Evolutionary conservation across 345 rosid genomes (phyloP).

Genomic region (Viola odorata): DNA sequence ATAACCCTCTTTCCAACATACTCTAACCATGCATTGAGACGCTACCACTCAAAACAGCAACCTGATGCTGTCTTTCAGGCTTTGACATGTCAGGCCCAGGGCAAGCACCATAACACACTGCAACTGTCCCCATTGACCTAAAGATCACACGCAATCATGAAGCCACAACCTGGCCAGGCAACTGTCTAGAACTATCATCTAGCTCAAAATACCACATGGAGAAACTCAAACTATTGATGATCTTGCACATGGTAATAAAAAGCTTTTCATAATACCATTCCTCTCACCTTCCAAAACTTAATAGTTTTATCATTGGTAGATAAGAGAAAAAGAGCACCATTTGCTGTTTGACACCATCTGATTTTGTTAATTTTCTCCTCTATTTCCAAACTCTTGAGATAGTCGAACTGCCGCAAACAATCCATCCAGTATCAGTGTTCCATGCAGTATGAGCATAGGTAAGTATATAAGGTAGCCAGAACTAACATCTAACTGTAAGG

Average conservation of each 20-base stretch:
- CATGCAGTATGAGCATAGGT: no score
- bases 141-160: no score
- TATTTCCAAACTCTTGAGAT: constrained; percentile 99
- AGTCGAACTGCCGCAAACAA: constrained; percentile 74
- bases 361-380: constrained; percentile 99
- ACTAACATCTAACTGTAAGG: neutral
- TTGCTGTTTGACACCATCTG: constrained; percentile 96
- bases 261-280: neutral
- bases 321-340: constrained; percentile 83
- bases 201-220: neutral
- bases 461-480: constrained; percentile 6
- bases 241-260: neutral
- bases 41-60: neutral
- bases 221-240: neutral
- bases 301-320: constrained; percentile 99
- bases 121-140: no score
- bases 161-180: neutral
- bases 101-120: neutral
- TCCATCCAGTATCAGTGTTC: neutral
- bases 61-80: no score
- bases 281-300: constrained; percentile 94
- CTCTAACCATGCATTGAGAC: neutral
- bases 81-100: neutral
- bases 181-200: neutral
- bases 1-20: neutral